Base-by-base conservation (phyloP, 2,329 filamentous ascomycete species). In the Aureobasidium musti region DNA sequence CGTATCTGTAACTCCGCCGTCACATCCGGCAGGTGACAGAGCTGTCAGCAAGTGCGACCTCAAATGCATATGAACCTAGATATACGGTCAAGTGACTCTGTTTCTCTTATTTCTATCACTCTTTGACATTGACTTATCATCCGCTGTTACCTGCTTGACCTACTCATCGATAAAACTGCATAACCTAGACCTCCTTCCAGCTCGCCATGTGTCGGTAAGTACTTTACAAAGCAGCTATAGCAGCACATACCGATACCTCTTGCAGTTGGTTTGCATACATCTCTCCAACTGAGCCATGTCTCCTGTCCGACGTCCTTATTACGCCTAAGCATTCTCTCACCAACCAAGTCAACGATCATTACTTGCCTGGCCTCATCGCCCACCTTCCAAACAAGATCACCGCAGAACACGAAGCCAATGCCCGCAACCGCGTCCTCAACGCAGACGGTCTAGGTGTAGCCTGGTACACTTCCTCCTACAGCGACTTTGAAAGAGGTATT, bases 261-360 rank as follows among this genome's bases (percentile, higher is more conserved):
- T 23, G 79, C 74, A 82, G 83, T 39, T 85, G 83, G 83, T 84
- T 85, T 69, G 83, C 82, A 23, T 85, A 85, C 71, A 80, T 86
- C 66, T 83, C 82, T 1, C 77, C 79, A 0, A 78, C 75, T 0
- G 83, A 86, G 74, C 80, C 82, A 14, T 84, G 82, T 73, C 80
- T 86, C 52, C 77, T 86, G 11, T 82, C 83, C 66, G 83, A 86
- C 70, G 82, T 85, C 52, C 79, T 85, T 39, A 79, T 86, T 66
- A 79, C 76, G 0, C 78, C 79, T 28, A 73, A 75, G 17, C 79
- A 82, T 69, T 73, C 78, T 21, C 74, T 82, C 6, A 74, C 77
- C 67, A 80, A 81, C 66, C 81, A 83, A 74, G 77, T 81, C 60
- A 76, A 80, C 63, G 81, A 84, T 57, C 83, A 85, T 71, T 85